phyloP scores from a whole-genome alignment of 148 eudicot species.

The Amaranthus hypochondriacus region DNA sequence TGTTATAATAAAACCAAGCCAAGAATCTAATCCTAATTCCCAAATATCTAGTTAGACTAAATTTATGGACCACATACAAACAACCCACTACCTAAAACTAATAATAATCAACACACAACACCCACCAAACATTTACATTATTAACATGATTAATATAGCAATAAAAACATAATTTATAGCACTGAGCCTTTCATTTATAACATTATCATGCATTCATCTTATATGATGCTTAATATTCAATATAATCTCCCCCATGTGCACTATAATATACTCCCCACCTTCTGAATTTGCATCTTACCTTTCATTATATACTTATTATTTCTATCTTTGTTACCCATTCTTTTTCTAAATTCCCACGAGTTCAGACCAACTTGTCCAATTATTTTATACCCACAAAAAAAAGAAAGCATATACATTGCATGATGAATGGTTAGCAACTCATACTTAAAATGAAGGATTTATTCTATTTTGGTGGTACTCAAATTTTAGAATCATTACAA shows the following conservation, averaged over 20 bases:
- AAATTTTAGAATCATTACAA: no score
- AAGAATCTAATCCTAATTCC: constrained; percentile 5
- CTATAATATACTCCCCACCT: constrained; percentile 12
- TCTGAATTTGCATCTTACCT: constrained; percentile 16
- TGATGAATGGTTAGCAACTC: neutral
- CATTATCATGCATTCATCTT: constrained; percentile 5
- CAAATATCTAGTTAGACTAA: neutral
- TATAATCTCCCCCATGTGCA: constrained; percentile 26
- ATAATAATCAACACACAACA: constrained; percentile 17
- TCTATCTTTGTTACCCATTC: neutral
- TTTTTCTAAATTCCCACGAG: constrained; percentile 2
- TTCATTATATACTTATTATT: constrained; percentile 1
- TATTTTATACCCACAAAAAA: neutral
- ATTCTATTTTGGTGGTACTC: neutral
- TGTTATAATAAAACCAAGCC: constrained; percentile 9
- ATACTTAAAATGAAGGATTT: neutral
- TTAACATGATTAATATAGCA: constrained; percentile 21
- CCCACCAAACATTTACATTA: constrained; percentile 18
- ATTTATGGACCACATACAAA: constrained; percentile 17
- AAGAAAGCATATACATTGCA: neutral
- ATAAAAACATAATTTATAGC: neutral
- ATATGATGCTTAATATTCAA: neutral
- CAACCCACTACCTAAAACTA: neutral
- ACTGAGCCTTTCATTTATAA: constrained; percentile 11
- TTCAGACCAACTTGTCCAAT: neutral